A percentile compares a stretch with the other conserved stretches of the same genome.
Evolutionary conservation across 805 yeast species (phyloP).

Genomic region (Suhomyces canberraensis): DNA sequence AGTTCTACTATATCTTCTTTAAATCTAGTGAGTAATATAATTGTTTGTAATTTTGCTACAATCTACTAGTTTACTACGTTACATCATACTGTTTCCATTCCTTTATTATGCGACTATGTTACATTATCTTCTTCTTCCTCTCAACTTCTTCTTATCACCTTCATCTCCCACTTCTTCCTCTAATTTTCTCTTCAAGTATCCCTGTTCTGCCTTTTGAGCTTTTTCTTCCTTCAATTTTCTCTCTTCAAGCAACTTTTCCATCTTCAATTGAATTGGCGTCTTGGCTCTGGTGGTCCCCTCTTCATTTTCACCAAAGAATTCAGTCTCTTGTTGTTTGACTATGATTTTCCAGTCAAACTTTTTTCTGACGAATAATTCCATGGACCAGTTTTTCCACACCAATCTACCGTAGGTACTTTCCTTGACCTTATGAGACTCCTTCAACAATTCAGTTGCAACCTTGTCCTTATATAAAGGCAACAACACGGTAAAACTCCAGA

Average conservation of each 20-base stretch:
- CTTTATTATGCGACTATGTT: no score
- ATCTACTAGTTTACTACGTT: no score
- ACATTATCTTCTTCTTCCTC: conserved; percentile 8
- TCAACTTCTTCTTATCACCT: conserved; percentile 3
- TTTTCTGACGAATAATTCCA: conserved; percentile 75
- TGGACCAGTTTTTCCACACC: conserved; percentile 94
- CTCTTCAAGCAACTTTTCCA: conserved; percentile 35
- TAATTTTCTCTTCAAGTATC: conserved; percentile 20
- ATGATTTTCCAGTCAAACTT: conserved; percentile 78
- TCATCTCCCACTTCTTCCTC: conserved; percentile 14
- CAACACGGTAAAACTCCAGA: conserved; percentile 76
- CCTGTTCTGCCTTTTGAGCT: conserved; percentile 18
- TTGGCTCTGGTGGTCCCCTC: conserved; percentile 18
- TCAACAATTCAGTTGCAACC: conserved; percentile 64
- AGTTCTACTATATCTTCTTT: no score
- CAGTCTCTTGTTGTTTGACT: conserved; percentile 46
- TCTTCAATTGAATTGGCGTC: conserved; percentile 41
- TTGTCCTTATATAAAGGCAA: conserved; percentile 84
- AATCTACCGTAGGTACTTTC: conserved; percentile 82
- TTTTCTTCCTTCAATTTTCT: conserved; percentile 26
- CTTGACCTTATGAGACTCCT: conserved; percentile 65
- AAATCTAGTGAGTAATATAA: no score
- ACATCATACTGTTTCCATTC: no score
- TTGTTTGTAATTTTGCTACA: no score
- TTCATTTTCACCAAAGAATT: conserved; percentile 21